Conservation (phyloP, 768 basidiomycete genomes). For the Auricularia sp. region DNA sequence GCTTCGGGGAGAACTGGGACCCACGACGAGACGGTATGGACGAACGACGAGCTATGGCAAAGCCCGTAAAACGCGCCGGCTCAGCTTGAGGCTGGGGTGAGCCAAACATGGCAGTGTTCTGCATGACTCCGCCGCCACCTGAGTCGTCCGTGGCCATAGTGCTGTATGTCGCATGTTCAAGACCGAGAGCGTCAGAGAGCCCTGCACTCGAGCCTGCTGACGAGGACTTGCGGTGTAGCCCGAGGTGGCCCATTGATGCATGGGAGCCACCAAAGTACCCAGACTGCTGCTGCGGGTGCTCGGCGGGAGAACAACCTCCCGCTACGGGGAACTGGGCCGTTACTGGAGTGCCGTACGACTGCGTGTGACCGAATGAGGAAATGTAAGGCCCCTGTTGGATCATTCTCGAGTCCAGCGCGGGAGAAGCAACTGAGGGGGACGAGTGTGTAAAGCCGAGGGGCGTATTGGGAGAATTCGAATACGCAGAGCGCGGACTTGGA, state of each 20-base stretch:
- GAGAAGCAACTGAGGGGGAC: neutral
- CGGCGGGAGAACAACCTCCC: neutral
- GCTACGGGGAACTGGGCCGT: neutral
- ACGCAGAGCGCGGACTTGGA: neutral
- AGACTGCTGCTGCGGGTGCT: neutral
- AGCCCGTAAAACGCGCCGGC: neutral
- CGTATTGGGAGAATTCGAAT: conserved; percentile 1
- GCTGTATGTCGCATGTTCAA: neutral
- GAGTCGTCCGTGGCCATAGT: neutral
- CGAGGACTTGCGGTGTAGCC: neutral
- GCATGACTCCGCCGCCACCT: neutral
- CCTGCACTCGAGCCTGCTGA: neutral
- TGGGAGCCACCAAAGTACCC: neutral
- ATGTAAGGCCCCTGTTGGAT: neutral
- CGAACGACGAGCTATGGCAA: neutral
- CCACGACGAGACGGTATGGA: neutral
- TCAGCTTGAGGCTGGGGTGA: neutral
- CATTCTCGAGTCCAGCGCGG: neutral
- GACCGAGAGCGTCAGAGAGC: neutral
- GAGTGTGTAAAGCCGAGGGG: neutral
- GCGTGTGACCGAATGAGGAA: neutral
- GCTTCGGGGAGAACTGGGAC: neutral
- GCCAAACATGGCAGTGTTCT: neutral
- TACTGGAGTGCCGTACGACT: neutral
- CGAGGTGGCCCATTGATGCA: neutral